Conservation (phyloP, 441 rosid genomes). For the Bruguiera hainesii region DNA sequence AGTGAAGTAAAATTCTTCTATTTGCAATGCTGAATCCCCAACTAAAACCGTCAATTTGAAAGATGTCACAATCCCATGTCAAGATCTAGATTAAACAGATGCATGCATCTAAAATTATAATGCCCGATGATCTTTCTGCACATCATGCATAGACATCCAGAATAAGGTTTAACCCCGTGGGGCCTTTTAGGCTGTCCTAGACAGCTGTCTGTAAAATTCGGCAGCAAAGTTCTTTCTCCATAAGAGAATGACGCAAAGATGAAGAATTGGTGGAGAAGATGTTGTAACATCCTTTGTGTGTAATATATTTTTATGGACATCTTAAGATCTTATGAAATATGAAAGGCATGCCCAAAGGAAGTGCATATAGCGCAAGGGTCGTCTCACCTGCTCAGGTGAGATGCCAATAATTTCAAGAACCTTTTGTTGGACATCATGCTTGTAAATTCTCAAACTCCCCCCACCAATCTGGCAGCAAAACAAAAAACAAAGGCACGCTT, state of each 20-base stretch:
- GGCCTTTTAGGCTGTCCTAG: no score
- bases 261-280: background rate
- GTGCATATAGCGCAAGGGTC: slow-evolving; percentile 1
- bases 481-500: background rate
- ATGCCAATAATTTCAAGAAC: slow-evolving; percentile 82
- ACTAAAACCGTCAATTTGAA: no score
- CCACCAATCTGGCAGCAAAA: slow-evolving; percentile 77
- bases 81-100: no score
- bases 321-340: background rate
- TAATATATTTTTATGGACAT: background rate
- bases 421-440: slow-evolving; percentile 83
- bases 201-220: no score
- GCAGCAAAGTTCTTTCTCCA: no score
- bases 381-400: slow-evolving; percentile 64
- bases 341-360: background rate
- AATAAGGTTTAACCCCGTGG: no score
- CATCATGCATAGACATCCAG: no score
- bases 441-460: slow-evolving; percentile 93
- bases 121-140: no score
- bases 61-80: no score
- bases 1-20: no score
- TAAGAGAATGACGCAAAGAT: background rate
- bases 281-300: background rate
- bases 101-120: no score
- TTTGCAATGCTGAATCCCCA: no score